phyloP scores from a whole-genome alignment of 1,284 basidiomycete genomes.

The Malassezia nana region DNA sequence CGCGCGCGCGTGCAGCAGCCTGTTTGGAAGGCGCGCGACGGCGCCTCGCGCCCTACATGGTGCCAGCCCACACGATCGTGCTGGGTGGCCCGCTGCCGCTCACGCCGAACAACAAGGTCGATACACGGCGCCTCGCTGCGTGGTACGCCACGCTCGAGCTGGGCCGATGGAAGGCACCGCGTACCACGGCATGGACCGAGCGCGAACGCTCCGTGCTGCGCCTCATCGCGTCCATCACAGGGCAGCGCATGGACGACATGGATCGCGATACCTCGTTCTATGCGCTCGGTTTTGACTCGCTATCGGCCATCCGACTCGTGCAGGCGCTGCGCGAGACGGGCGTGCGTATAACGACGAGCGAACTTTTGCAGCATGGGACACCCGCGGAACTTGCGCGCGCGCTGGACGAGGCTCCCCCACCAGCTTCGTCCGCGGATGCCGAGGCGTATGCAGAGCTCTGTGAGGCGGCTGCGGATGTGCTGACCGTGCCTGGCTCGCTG shows the following conservation, averaged over 20 bases:
- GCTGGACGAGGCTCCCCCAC: not conserved
- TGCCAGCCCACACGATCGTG: slow-evolving; percentile 33
- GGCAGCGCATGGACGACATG: slow-evolving; percentile 3
- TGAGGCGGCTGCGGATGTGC: not conserved
- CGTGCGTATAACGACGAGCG: slow-evolving; percentile 19
- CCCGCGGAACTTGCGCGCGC: not conserved
- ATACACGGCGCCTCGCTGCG: slow-evolving; percentile 23
- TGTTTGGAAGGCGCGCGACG: slow-evolving; percentile 19
- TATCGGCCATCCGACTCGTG: slow-evolving; percentile 34
- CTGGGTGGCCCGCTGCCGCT: slow-evolving; percentile 26
- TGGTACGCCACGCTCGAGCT: slow-evolving; percentile 22
- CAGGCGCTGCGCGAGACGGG: slow-evolving; percentile 14
- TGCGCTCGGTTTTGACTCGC: slow-evolving; percentile 41
- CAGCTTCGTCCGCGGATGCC: not conserved
- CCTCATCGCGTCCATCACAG: slow-evolving; percentile 19
- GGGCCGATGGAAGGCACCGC: not conserved
- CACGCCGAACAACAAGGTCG: slow-evolving; percentile 45
- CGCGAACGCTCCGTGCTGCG: slow-evolving; percentile 21
- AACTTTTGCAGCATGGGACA: slow-evolving; percentile 20
- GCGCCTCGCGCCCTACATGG: slow-evolving; percentile 38
- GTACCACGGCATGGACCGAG: not conserved
- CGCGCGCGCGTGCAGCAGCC: not conserved
- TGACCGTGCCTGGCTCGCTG: slow-evolving; percentile 1
- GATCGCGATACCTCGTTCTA: slow-evolving; percentile 25
- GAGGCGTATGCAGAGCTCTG: not conserved